A percentile compares a stretch with the other conserved stretches of the same genome.
Evolutionary conservation across 164 flowering plant genomes (phyloP).

Genomic region (Magnolia sinica): DNA sequence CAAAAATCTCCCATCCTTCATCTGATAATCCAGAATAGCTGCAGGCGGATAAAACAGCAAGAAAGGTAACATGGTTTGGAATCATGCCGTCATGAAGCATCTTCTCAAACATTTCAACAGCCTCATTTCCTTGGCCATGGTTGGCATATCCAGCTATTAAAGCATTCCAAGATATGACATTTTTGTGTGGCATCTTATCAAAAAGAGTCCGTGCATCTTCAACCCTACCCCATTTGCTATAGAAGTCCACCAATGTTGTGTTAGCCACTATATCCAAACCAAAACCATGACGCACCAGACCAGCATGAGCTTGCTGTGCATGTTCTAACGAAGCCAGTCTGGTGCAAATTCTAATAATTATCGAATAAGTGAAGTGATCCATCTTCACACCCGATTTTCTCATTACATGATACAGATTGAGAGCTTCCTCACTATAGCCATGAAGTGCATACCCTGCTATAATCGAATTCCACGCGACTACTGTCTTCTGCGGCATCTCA

Average conservation of each 20-base stretch:
- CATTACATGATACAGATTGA: constrained; percentile 54
- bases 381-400: constrained; percentile 51
- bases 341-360: constrained; percentile 46
- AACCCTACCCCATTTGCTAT: constrained; percentile 67
- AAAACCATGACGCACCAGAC: constrained; percentile 52
- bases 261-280: constrained; percentile 57
- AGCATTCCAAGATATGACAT: constrained; percentile 36
- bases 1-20: constrained; percentile 66
- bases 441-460: constrained; percentile 71
- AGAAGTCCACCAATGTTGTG: constrained; percentile 60
- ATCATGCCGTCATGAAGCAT: constrained; percentile 29
- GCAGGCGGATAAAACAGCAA: constrained; percentile 42
- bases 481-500: constrained; percentile 58
- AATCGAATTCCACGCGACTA: constrained; percentile 61
- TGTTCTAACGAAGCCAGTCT: constrained; percentile 53
- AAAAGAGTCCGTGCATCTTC: constrained; percentile 61
- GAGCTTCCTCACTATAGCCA: constrained; percentile 61
- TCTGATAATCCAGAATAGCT: constrained; percentile 42
- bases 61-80: constrained; percentile 36
- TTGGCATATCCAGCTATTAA: constrained; percentile 34
- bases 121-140: constrained; percentile 29
- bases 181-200: constrained; percentile 46
- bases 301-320: constrained; percentile 71
- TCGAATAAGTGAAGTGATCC: constrained; percentile 63
- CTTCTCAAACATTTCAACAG: constrained; percentile 23